Evolutionary conservation across 2,329 filamentous ascomycete genomes (phyloP).

Genomic region (Epichloe hybrida): DNA sequence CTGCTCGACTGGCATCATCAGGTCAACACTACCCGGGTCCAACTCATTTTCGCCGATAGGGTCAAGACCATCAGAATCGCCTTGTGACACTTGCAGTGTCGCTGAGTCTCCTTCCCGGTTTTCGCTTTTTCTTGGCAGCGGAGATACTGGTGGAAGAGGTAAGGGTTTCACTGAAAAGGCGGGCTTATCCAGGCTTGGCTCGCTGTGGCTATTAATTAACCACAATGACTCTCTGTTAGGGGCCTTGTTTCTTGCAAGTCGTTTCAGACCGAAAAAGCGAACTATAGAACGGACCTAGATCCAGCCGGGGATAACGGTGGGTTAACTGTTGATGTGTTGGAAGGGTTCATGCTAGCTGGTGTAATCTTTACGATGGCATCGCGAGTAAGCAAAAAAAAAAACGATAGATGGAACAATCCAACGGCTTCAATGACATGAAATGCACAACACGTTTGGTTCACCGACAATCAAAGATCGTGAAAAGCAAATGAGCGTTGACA

Average conservation of each 20-base stretch:
- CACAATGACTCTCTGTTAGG: neutral
- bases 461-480: neutral
- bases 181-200: constrained; percentile 6
- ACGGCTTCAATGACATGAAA: neutral
- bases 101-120: constrained; percentile 3
- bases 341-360: neutral
- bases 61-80: constrained; percentile 18
- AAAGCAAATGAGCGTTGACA: neutral
- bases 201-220: constrained; percentile 4
- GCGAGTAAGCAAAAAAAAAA: neutral
- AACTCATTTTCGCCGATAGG: constrained; percentile 23
- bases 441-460: neutral
- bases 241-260: too few relatives aligned
- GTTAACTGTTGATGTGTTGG: neutral
- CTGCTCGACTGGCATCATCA: constrained; percentile 13
- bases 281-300: neutral
- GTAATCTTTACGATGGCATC: neutral
- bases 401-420: neutral
- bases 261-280: neutral
- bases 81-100: constrained; percentile 5
- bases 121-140: neutral
- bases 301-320: neutral
- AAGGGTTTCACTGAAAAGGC: constrained; percentile 6
- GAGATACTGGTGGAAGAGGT: constrained; percentile 2
- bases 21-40: constrained; percentile 25